A percentile compares a stretch with the other conserved stretches of the same genome.
Conservation (phyloP, 2,329 filamentous ascomycete species). For the Thielaviopsis populi region DNA sequence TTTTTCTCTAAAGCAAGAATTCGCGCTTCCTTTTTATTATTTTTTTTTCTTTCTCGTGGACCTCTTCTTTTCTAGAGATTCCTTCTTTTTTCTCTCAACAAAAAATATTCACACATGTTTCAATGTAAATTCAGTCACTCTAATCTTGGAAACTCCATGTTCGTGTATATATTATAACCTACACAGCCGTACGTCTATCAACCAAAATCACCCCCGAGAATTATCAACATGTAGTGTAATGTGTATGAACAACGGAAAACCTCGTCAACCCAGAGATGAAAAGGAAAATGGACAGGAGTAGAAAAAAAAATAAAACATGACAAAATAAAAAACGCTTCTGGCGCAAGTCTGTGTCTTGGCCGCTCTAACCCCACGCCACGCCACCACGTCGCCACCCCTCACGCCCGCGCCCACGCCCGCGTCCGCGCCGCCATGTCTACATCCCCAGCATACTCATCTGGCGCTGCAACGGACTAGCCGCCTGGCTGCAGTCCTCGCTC, state of each 20-base stretch:
- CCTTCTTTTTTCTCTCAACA: background rate
- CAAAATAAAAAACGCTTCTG: conserved; percentile 4
- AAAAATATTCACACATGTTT: background rate
- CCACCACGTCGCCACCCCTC: background rate
- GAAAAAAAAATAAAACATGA: conserved; percentile 1
- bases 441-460: conserved; percentile 61
- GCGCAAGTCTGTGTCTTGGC: conserved; percentile 5
- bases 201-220: background rate
- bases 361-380: background rate
- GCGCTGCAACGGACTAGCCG: conserved; percentile 51
- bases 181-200: background rate
- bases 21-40: background rate
- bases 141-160: background rate
- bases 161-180: background rate
- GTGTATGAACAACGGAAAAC: background rate
- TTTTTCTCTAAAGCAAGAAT: background rate
- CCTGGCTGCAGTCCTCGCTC: conserved; percentile 56
- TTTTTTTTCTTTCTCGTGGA: background rate
- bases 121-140: background rate
- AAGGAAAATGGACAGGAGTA: conserved; percentile 10
- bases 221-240: background rate
- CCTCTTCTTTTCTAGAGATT: background rate
- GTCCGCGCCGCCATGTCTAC: conserved; percentile 24
- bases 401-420: conserved; percentile 19
- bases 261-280: background rate